Evolutionary conservation across 768 basidiomycete species (phyloP).

Genomic region (Suillus hirtellus): DNA sequence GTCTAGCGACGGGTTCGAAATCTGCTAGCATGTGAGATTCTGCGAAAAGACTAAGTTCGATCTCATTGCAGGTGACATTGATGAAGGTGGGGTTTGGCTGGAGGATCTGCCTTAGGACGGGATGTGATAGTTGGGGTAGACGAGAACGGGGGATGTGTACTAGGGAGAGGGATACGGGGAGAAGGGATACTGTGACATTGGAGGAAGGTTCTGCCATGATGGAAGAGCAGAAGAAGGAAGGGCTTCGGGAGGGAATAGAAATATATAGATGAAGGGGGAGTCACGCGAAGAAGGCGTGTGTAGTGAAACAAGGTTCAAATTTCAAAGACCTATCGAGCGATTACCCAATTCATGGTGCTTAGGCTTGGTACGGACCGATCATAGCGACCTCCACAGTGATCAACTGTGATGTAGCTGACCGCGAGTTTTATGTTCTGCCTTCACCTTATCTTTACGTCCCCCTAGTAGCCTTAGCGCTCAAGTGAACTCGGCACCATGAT

Average conservation of each 20-base stretch:
- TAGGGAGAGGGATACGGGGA: slow-evolving; percentile 70
- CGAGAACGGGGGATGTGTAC: slow-evolving; percentile 76
- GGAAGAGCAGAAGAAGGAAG: slow-evolving; percentile 13
- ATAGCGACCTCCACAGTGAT: neutral
- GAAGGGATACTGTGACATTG: slow-evolving; percentile 64
- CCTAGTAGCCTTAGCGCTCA: no score
- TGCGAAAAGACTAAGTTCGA: slow-evolving; percentile 76
- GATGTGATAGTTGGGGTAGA: slow-evolving; percentile 55
- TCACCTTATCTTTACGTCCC: slow-evolving; percentile 1
- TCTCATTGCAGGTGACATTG: slow-evolving; percentile 75
- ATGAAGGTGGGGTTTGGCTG: slow-evolving; percentile 67
- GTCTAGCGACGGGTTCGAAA: slow-evolving; percentile 61
- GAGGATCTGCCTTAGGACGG: slow-evolving; percentile 68
- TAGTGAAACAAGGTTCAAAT: slow-evolving; percentile 1
- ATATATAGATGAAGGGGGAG: slow-evolving; percentile 20
- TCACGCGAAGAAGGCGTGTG: slow-evolving; percentile 15
- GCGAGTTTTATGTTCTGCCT: no score
- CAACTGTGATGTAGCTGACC: no score
- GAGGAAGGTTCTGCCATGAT: slow-evolving; percentile 27
- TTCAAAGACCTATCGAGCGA: neutral
- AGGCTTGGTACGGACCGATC: neutral
- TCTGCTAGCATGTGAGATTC: slow-evolving; percentile 56
- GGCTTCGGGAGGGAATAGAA: neutral
- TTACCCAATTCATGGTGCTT: slow-evolving; percentile 3
- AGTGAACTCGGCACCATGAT: no score